Evolutionary conservation across 352 stramenopile genomes (phyloP).

Genomic region (Phytophthora syringae): DNA sequence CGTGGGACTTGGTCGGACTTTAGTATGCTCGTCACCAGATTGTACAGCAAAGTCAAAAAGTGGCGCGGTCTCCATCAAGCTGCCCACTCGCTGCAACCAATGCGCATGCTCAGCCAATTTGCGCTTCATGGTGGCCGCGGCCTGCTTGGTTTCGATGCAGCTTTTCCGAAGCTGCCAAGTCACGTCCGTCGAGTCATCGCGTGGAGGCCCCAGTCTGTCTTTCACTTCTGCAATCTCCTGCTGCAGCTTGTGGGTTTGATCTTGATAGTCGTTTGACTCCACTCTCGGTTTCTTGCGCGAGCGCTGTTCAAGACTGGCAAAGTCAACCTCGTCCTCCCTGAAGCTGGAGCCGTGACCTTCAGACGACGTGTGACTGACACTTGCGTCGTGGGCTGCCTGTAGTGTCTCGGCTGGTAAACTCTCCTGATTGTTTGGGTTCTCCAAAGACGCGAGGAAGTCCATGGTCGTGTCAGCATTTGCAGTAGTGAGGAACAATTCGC

Average conservation of each 20-base stretch:
- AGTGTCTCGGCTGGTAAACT: constrained; percentile 13
- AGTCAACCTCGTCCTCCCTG: constrained; percentile 14
- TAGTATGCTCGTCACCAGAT: background rate
- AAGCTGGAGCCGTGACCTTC: background rate
- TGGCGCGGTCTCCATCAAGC: constrained; percentile 57
- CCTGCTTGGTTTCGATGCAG: constrained; percentile 48
- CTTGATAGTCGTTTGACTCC: constrained; percentile 40
- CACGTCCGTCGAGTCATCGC: constrained; percentile 1
- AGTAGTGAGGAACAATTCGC: background rate
- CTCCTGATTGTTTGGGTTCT: constrained; percentile 25
- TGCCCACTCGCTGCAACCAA: constrained; percentile 57
- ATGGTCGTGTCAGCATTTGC: constrained; percentile 18
- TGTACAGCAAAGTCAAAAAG: constrained; percentile 44
- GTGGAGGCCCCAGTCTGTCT: constrained; percentile 19
- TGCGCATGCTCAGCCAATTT: constrained; percentile 58
- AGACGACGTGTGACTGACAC: background rate
- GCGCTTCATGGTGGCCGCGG: constrained; percentile 37
- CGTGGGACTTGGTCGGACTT: constrained; percentile 2
- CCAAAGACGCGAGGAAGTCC: constrained; percentile 19
- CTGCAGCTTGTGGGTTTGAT: constrained; percentile 40
- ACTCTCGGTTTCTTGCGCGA: constrained; percentile 62
- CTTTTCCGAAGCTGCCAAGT: constrained; percentile 21
- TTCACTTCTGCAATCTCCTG: constrained; percentile 42
- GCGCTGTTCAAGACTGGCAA: constrained; percentile 16
- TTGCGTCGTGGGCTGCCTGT: constrained; percentile 20